Conservation (phyloP, 352 stramenopile genomes). For the Phytophthora constricta region DNA sequence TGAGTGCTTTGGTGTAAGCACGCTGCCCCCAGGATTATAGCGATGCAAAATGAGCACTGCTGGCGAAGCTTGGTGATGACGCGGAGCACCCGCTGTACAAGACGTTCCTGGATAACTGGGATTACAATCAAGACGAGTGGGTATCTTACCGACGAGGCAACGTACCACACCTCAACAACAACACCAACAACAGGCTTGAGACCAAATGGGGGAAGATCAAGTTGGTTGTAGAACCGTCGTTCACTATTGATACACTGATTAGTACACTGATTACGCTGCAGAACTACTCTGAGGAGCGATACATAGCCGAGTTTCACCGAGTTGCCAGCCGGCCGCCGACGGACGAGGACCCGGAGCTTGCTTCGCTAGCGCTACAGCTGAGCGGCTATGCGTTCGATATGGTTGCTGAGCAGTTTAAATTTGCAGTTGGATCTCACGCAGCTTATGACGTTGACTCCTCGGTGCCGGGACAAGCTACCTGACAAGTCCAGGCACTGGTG, state of each 20-base stretch:
- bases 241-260: background rate
- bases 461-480: background rate
- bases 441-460: background rate
- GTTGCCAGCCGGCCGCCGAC: background rate
- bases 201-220: constrained; percentile 5
- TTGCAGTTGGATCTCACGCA: background rate
- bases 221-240: background rate
- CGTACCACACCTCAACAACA: constrained; percentile 1
- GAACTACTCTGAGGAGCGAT: constrained; percentile 1
- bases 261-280: background rate
- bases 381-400: background rate
- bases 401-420: background rate
- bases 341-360: background rate
- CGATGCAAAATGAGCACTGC: background rate
- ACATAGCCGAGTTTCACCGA: background rate
- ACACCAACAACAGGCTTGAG: constrained; percentile 13
- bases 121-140: background rate
- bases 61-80: background rate
- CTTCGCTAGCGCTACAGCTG: background rate
- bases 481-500: background rate
- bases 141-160: background rate
- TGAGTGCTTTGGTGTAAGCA: constrained; percentile 7
- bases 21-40: background rate
- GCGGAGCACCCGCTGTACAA: background rate
- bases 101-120: background rate